A percentile compares a stretch with the other conserved stretches of the same genome.
Evolutionary conservation across 331 rosid species (phyloP).

Genomic region (Malus hybrid): DNA sequence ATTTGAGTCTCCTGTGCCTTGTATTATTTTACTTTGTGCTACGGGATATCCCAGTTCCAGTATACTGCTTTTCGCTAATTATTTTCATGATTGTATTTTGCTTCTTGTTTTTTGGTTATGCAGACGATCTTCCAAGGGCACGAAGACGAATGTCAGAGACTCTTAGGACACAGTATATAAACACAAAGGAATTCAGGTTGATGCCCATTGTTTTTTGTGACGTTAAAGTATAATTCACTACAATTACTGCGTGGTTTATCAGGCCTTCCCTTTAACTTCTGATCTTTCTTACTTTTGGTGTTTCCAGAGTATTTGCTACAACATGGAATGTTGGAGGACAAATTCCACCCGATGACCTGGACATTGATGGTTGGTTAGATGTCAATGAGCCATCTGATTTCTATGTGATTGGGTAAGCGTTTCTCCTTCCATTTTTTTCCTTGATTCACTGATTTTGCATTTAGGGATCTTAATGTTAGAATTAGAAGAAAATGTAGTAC

Average conservation of each 20-base stretch:
- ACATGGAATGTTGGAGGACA: slow-evolving; percentile 96
- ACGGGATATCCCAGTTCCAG: neutral
- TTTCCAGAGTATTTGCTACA: slow-evolving; percentile 62
- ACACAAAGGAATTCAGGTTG: slow-evolving; percentile 74
- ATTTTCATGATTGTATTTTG: neutral
- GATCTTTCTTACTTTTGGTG: slow-evolving; percentile 9
- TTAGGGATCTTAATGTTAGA: slow-evolving; percentile 5
- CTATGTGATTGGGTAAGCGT: slow-evolving; percentile 78
- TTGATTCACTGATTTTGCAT: neutral
- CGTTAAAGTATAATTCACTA: slow-evolving; percentile 4
- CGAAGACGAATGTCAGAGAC: slow-evolving; percentile 93
- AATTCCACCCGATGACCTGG: slow-evolving; percentile 82
- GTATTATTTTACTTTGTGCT: neutral
- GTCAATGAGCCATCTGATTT: slow-evolving; percentile 78
- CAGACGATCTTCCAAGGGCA: slow-evolving; percentile 58
- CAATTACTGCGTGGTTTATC: slow-evolving; percentile 4
- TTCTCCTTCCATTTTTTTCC: neutral
- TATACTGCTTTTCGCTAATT: neutral
- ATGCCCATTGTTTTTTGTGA: neutral
- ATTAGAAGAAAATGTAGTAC: too few relatives aligned
- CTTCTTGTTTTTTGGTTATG: neutral
- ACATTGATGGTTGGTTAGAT: slow-evolving; percentile 81
- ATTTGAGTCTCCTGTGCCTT: neutral
- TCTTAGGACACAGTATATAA: slow-evolving; percentile 66
- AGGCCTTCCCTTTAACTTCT: slow-evolving; percentile 14